phyloP scores from a whole-genome alignment of 2,329 filamentous ascomycete genomes.

The Trichoderma atrobrunneum region DNA sequence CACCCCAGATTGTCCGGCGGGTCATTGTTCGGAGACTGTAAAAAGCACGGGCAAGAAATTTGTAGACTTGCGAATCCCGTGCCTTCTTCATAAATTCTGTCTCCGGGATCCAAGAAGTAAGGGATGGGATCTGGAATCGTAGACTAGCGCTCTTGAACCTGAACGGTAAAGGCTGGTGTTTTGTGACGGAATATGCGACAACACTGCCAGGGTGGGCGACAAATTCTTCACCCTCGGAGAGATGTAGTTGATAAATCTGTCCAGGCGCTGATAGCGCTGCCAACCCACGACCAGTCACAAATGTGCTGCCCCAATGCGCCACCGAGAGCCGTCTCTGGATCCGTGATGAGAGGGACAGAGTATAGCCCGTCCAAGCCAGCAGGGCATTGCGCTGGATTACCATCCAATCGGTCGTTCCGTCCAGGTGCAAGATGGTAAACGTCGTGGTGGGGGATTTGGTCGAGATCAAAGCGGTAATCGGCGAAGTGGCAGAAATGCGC shows the following conservation, averaged over 20 bases:
- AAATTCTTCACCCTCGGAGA: slow-evolving; percentile 83
- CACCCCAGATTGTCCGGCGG: slow-evolving; percentile 86
- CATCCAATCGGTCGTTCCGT: slow-evolving; percentile 95
- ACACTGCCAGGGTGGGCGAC: slow-evolving; percentile 89
- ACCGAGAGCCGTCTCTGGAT: slow-evolving; percentile 73
- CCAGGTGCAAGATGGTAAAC: slow-evolving; percentile 82
- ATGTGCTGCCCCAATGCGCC: slow-evolving; percentile 87
- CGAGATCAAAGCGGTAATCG: slow-evolving; percentile 83
- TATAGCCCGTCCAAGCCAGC: slow-evolving; percentile 95
- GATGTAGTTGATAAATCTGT: slow-evolving; percentile 80
- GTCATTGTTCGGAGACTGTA: slow-evolving; percentile 73
- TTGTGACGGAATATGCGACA: slow-evolving; percentile 80
- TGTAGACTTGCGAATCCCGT: slow-evolving; percentile 70
- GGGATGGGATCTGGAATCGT: slow-evolving; percentile 73
- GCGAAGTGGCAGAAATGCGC: slow-evolving; percentile 79
- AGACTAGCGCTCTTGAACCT: slow-evolving; percentile 77
- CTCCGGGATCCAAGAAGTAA: slow-evolving; percentile 63
- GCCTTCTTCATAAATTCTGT: slow-evolving; percentile 71
- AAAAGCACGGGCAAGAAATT: slow-evolving; percentile 59
- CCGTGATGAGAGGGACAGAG: slow-evolving; percentile 70
- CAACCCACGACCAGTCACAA: slow-evolving; percentile 82
- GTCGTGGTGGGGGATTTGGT: slow-evolving; percentile 84
- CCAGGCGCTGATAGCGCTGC: slow-evolving; percentile 82
- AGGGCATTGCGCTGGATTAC: slow-evolving; percentile 82
- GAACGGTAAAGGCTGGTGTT: slow-evolving; percentile 75